A percentile compares a stretch with the other conserved stretches of the same genome.
phyloP scores from a whole-genome alignment of 1,284 basidiomycete species.

The Leccinum subrobustum region DNA sequence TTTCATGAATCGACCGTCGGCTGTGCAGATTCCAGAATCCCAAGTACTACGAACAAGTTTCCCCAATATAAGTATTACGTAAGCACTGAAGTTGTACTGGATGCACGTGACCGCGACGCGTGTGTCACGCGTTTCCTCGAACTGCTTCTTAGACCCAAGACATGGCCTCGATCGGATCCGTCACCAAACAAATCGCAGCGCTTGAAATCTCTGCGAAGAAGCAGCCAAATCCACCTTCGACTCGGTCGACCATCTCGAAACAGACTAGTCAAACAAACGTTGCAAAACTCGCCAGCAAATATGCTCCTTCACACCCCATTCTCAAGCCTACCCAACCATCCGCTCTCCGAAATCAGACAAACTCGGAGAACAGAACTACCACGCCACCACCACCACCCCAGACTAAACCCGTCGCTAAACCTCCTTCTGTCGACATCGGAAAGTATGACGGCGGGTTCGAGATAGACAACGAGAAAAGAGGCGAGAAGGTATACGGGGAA shows the following conservation, averaged over 20 bases:
- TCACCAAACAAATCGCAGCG: conserved; percentile 49
- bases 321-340: conserved; percentile 39
- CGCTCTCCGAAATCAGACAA: conserved; percentile 40
- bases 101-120: conserved; percentile 30
- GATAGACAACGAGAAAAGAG: conserved; percentile 69
- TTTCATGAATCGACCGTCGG: too few relatives aligned
- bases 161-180: conserved; percentile 45
- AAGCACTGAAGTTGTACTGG: too few relatives aligned
- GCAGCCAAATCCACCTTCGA: conserved; percentile 28
- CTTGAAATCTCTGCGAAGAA: conserved; percentile 50
- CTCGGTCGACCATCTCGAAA: conserved; percentile 46
- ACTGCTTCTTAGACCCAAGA: neutral
- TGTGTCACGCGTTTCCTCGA: conserved; percentile 10
- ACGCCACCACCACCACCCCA: conserved; percentile 20
- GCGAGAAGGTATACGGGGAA: conserved; percentile 63
- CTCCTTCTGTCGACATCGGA: conserved; percentile 65
- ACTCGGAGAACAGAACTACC: conserved; percentile 25
- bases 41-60: too few relatives aligned
- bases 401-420: conserved; percentile 24
- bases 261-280: conserved; percentile 54
- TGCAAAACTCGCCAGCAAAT: conserved; percentile 67
- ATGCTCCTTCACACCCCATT: conserved; percentile 52
- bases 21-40: too few relatives aligned
- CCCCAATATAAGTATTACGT: too few relatives aligned
- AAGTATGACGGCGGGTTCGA: conserved; percentile 87